Conservation (phyloP, 192 early-diverging fungal species). For the Mortierella antarctica region DNA sequence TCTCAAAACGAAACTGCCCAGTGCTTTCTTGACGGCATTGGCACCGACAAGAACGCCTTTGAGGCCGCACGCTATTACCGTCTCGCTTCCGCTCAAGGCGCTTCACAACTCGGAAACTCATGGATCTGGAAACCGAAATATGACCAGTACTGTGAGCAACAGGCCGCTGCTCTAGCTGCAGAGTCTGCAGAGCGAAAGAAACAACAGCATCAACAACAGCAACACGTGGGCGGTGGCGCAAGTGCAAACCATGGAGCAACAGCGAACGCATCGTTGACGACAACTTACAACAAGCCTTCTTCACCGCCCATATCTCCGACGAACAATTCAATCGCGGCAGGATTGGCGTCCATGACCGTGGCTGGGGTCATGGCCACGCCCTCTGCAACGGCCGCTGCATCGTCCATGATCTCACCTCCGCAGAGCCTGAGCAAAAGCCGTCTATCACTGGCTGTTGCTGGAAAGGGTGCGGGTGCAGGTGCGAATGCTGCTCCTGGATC, state of each 20-base stretch:
- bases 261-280: not conserved
- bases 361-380: not conserved
- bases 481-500: not conserved
- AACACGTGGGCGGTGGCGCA: not conserved
- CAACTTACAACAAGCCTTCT: not conserved
- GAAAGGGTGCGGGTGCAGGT: too few species aligned
- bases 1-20: slow-evolving; percentile 71
- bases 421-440: not conserved
- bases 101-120: slow-evolving; percentile 78
- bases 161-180: slow-evolving; percentile 13
- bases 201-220: not conserved
- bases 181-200: not conserved
- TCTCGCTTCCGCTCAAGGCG: slow-evolving; percentile 75
- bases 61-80: slow-evolving; percentile 84
- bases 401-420: not conserved
- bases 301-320: not conserved
- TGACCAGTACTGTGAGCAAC: slow-evolving; percentile 56
- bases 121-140: slow-evolving; percentile 90
- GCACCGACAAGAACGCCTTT: slow-evolving; percentile 62
- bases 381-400: not conserved
- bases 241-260: not conserved
- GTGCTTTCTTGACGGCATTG: slow-evolving; percentile 71
- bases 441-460: not conserved
- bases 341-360: slow-evolving; percentile 6
- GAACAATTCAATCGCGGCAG: slow-evolving; percentile 5